These are phyloP conservation scores for Fusarium drepaniforme DNA, from an alignment of 2,329 filamentous ascomycete species.

Conservation along the genomic window DNA sequence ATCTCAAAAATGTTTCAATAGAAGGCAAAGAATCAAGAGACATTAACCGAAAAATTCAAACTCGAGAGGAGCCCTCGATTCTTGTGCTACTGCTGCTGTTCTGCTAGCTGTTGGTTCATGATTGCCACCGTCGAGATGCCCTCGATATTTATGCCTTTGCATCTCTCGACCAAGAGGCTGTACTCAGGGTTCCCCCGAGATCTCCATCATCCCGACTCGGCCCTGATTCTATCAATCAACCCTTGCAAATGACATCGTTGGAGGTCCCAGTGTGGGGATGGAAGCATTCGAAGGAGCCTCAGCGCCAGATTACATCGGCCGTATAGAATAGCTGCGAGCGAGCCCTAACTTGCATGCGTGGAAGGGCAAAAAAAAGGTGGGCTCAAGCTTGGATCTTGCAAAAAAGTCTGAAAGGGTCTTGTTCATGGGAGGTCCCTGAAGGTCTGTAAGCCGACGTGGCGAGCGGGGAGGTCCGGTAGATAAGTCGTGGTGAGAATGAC, in stretches of 20 bases:
- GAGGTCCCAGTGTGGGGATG: conserved; percentile 33
- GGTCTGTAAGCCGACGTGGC: conserved; percentile 37
- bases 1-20: conserved; percentile 31
- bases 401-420: conserved; percentile 24
- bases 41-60: conserved; percentile 24
- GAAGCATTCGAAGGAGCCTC: conserved; percentile 24
- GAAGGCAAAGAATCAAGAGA: conserved; percentile 29
- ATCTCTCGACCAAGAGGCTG: conserved; percentile 12
- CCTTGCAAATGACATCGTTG: conserved; percentile 43
- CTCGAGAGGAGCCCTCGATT: conserved; percentile 8
- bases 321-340: conserved; percentile 16
- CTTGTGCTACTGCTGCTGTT: not conserved
- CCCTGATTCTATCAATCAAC: conserved; percentile 36
- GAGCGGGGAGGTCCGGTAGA: conserved; percentile 27
- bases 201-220: conserved; percentile 25
- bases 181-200: conserved; percentile 17
- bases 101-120: conserved; percentile 11
- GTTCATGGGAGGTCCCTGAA: conserved; percentile 43
- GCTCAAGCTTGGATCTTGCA: conserved; percentile 35
- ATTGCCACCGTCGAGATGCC: conserved; percentile 3
- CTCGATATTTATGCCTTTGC: conserved; percentile 38
- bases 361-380: conserved; percentile 14
- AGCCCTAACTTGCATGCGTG: conserved; percentile 18
- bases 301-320: conserved; percentile 13
- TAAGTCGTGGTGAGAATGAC: conserved; percentile 35